A percentile compares a stretch with the other conserved stretches of the same genome.
These are phyloP conservation scores for Zarea fungicola DNA, from an alignment of 2,329 filamentous ascomycete species.

Conservation along the genomic window DNA sequence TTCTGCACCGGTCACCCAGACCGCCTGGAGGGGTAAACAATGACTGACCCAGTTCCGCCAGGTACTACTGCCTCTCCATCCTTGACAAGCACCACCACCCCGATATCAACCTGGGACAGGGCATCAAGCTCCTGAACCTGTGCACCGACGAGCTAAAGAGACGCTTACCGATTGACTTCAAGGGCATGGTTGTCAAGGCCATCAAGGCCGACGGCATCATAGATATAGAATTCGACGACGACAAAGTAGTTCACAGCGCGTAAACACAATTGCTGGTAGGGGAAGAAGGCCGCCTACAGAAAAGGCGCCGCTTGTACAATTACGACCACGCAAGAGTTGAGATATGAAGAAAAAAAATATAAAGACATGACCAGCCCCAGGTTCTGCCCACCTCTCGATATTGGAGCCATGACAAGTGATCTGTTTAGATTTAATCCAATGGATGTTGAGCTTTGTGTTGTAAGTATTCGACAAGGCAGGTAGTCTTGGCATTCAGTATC, in stretches of 20 bases:
- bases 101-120: constrained; percentile 82
- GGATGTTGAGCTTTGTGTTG: too few relatives aligned
- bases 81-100: constrained; percentile 98
- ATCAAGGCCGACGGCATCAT: constrained; percentile 90
- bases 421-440: too few relatives aligned
- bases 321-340: neutral
- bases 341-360: too few relatives aligned
- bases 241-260: constrained; percentile 61
- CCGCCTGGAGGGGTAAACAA: too few relatives aligned
- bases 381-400: too few relatives aligned
- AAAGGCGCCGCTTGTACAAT: neutral
- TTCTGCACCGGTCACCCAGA: too few relatives aligned
- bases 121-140: constrained; percentile 87
- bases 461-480: too few relatives aligned
- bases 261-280: constrained; percentile 28
- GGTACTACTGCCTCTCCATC: constrained; percentile 96
- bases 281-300: too few relatives aligned
- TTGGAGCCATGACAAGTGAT: too few relatives aligned
- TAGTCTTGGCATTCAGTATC: too few relatives aligned
- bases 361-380: too few relatives aligned
- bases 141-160: constrained; percentile 97
- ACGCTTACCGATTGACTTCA: constrained; percentile 96
- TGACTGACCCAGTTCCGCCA: constrained; percentile 27
- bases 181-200: constrained; percentile 91
- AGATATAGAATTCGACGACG: constrained; percentile 81